Conservation (phyloP, 805 yeast species). For the Candida ponderosae region DNA sequence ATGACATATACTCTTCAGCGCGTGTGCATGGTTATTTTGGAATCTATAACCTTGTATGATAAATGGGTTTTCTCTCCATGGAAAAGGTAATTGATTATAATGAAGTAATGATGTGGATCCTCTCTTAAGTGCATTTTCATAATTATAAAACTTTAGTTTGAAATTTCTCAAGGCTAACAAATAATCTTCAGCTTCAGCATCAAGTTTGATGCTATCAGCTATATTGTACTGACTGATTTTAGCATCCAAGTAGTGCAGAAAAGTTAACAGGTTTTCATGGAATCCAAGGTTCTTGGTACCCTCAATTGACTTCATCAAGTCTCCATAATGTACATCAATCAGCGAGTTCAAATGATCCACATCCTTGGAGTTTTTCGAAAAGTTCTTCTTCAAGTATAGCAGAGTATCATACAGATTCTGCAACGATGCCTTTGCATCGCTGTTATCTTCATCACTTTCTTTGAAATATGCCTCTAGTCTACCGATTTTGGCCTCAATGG, state of each 20-base stretch:
- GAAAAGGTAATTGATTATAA: constrained; percentile 82
- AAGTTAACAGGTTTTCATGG: constrained; percentile 25
- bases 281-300: constrained; percentile 15
- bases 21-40: constrained; percentile 50
- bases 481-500: constrained; percentile 18
- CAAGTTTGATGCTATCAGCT: constrained; percentile 20
- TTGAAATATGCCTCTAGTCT: constrained; percentile 16
- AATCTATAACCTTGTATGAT: constrained; percentile 84
- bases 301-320: constrained; percentile 14
- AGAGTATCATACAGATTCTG: constrained; percentile 20
- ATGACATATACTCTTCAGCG: constrained; percentile 51
- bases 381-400: constrained; percentile 17
- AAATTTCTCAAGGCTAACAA: constrained; percentile 16
- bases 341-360: constrained; percentile 15
- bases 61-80: constrained; percentile 89
- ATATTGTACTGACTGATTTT: constrained; percentile 32
- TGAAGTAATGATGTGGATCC: constrained; percentile 49
- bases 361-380: constrained; percentile 12
- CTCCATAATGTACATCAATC: constrained; percentile 20
- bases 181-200: constrained; percentile 14
- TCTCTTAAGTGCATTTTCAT: constrained; percentile 34
- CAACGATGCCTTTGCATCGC: constrained; percentile 13
- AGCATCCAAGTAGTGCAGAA: constrained; percentile 31
- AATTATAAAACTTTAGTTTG: constrained; percentile 34
- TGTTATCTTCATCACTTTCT: constrained; percentile 3